Conservation (phyloP, 768 basidiomycete genomes). For the Sarcodon aspratus region DNA sequence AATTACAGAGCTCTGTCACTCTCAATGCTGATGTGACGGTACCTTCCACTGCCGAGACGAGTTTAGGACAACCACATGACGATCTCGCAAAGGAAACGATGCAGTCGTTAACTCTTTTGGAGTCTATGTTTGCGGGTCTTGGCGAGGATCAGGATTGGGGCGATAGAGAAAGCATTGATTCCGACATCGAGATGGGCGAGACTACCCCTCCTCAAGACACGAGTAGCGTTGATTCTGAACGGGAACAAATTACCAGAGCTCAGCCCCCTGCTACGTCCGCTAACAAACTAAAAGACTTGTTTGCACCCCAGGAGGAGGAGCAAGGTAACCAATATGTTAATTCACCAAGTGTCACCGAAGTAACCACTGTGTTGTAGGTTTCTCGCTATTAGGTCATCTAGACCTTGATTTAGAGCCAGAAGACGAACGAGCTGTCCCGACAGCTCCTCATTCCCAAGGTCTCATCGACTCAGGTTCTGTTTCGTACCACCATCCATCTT, state of each 20-base stretch:
- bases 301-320: slow-evolving; percentile 55
- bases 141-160: slow-evolving; percentile 40
- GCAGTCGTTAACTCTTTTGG: slow-evolving; percentile 34
- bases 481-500: background rate
- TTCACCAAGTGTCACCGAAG: background rate
- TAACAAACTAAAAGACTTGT: slow-evolving; percentile 55
- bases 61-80: background rate
- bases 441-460: slow-evolving; percentile 9
- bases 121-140: slow-evolving; percentile 37
- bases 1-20: slow-evolving; percentile 2
- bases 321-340: slow-evolving; percentile 33
- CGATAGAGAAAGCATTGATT: slow-evolving; percentile 44
- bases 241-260: background rate
- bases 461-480: slow-evolving; percentile 3
- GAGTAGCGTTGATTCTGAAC: slow-evolving; percentile 7
- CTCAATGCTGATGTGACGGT: slow-evolving; percentile 1
- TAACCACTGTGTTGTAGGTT: slow-evolving; percentile 28
- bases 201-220: slow-evolving; percentile 13
- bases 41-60: background rate
- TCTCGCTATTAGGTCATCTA: slow-evolving; percentile 68
- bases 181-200: slow-evolving; percentile 39
- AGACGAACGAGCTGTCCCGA: slow-evolving; percentile 31
- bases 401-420: slow-evolving; percentile 66
- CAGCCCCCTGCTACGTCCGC: slow-evolving; percentile 6
- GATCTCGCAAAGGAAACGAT: slow-evolving; percentile 34